A percentile compares a stretch with the other conserved stretches of the same genome.
phyloP scores from a whole-genome alignment of 805 yeast genomes.

The Wickerhamiella nectarea region DNA sequence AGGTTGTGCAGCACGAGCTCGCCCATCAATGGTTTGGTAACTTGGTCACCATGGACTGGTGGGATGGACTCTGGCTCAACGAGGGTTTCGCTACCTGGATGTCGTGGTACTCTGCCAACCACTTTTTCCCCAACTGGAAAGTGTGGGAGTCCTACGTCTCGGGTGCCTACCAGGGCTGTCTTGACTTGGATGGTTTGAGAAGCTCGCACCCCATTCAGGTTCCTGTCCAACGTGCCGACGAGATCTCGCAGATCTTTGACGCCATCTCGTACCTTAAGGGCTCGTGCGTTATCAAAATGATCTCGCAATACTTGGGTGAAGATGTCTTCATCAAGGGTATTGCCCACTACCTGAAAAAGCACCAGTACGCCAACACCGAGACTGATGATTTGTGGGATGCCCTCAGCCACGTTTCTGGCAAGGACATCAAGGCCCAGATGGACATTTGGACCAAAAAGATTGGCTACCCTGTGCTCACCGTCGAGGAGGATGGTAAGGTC shows the following conservation, averaged over 20 bases:
- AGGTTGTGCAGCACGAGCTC: conserved; percentile 72
- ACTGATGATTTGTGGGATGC: conserved; percentile 64
- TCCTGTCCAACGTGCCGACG: conserved; percentile 62
- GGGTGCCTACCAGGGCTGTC: conserved; percentile 61
- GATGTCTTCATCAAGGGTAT: conserved; percentile 63
- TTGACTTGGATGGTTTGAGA: conserved; percentile 57
- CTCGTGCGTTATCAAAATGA: conserved; percentile 64
- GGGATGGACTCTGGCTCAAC: conserved; percentile 84
- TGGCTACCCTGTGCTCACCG: conserved; percentile 60
- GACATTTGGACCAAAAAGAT: conserved; percentile 57
- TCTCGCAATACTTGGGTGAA: conserved; percentile 54
- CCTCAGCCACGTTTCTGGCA: conserved; percentile 46
- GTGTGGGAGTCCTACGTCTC: conserved; percentile 66
- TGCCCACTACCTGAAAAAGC: conserved; percentile 47
- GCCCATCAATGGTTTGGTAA: conserved; percentile 92
- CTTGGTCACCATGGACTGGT: conserved; percentile 83
- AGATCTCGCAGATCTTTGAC: conserved; percentile 72
- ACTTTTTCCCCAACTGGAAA: conserved; percentile 70
- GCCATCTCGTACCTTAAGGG: conserved; percentile 73
- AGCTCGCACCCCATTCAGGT: conserved; percentile 73
- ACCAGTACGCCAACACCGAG: conserved; percentile 56
- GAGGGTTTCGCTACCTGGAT: conserved; percentile 88
- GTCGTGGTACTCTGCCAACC: conserved; percentile 55
- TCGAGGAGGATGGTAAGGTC: conserved; percentile 28
- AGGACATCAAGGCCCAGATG: conserved; percentile 47